Conservation (phyloP, 306 rosid species). For the Fragaria nilgerrensis region DNA sequence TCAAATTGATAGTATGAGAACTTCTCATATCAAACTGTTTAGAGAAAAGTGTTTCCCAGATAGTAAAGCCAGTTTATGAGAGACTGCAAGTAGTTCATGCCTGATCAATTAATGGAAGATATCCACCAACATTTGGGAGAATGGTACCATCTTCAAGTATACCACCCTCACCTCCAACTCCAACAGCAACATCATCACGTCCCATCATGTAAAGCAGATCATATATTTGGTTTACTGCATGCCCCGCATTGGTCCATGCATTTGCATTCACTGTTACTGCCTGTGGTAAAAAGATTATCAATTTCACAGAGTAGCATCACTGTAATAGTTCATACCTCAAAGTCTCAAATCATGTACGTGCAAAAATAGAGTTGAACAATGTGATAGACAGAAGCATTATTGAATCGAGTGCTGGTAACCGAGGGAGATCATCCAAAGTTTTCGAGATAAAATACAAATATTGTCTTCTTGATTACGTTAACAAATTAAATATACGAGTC, state of each 20-base stretch:
- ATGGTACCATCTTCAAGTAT: slow-evolving; percentile 68
- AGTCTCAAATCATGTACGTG: neutral
- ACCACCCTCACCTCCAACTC: slow-evolving; percentile 95
- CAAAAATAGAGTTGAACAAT: neutral
- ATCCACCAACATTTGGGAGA: slow-evolving; percentile 85
- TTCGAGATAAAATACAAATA: too few species aligned
- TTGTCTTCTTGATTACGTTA: too few species aligned
- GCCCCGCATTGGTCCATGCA: slow-evolving; percentile 87
- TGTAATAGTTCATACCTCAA: neutral
- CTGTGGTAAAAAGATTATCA: slow-evolving; percentile 34
- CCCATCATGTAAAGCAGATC: slow-evolving; percentile 92
- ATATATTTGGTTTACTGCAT: slow-evolving; percentile 86
- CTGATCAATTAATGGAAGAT: slow-evolving; percentile 88
- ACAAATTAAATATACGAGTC: too few species aligned
- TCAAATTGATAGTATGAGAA: neutral
- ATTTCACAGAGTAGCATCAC: neutral
- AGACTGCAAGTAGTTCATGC: slow-evolving; percentile 26
- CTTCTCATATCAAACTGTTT: neutral
- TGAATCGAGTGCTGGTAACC: neutral
- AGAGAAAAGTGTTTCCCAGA: neutral
- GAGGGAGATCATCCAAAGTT: too few species aligned
- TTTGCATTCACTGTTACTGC: slow-evolving; percentile 70
- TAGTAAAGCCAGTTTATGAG: neutral
- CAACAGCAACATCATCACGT: slow-evolving; percentile 78
- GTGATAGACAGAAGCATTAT: neutral